Evolutionary conservation across 2,329 filamentous ascomycete species (phyloP).

Genomic region (Arthrobotrys megalospora): DNA sequence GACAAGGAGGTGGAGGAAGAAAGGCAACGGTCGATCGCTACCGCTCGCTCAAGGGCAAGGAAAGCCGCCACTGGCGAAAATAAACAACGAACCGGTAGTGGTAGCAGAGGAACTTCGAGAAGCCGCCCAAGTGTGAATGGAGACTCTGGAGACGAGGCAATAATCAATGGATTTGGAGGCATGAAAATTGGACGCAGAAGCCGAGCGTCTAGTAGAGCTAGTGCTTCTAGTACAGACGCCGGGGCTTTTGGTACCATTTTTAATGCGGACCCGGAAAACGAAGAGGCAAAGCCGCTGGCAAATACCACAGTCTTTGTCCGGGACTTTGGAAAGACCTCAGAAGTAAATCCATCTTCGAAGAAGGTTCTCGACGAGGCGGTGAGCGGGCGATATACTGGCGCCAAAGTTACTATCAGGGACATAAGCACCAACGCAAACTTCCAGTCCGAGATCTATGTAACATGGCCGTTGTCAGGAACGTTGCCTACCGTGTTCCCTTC

Average conservation of each 20-base stretch:
- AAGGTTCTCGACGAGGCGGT: slow-evolving; percentile 64
- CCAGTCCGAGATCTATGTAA: slow-evolving; percentile 51
- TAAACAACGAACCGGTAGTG: slow-evolving; percentile 30
- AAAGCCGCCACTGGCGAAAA: slow-evolving; percentile 3
- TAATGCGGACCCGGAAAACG: slow-evolving; percentile 28
- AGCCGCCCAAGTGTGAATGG: slow-evolving; percentile 38
- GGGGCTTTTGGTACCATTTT: slow-evolving; percentile 52
- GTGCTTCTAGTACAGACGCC: slow-evolving; percentile 55
- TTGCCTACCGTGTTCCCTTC: slow-evolving; percentile 40
- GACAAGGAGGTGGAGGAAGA: slow-evolving; percentile 65
- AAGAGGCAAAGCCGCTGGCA: not conserved
- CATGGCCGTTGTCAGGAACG: slow-evolving; percentile 41
- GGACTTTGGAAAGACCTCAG: slow-evolving; percentile 61
- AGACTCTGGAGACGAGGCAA: slow-evolving; percentile 50
- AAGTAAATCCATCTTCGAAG: slow-evolving; percentile 59
- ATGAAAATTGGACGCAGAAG: slow-evolving; percentile 49
- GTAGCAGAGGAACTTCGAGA: slow-evolving; percentile 33
- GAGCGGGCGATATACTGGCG: slow-evolving; percentile 45
- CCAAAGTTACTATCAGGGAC: slow-evolving; percentile 50
- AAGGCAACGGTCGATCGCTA: slow-evolving; percentile 16
- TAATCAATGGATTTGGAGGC: slow-evolving; percentile 19
- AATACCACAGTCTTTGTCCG: slow-evolving; percentile 35
- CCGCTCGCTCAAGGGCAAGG: slow-evolving; percentile 25
- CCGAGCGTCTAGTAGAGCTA: slow-evolving; percentile 53
- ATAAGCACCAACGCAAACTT: slow-evolving; percentile 36